phyloP scores from a whole-genome alignment of 2,329 filamentous ascomycete species.

The Metarhizium album region DNA sequence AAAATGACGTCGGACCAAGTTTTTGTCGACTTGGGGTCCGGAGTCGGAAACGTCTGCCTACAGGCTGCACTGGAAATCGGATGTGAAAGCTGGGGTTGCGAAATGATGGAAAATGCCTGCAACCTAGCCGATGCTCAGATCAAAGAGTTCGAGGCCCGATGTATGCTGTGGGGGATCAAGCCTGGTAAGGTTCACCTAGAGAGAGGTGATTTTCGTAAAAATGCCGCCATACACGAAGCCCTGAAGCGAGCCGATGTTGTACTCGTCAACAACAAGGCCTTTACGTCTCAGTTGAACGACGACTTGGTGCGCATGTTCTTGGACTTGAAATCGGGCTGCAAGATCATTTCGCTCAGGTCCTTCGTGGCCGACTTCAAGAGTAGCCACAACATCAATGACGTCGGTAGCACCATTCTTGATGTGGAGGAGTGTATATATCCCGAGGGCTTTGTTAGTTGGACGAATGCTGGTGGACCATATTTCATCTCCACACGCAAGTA shows the following conservation, averaged over 20 bases:
- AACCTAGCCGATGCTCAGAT: slow-evolving; percentile 71
- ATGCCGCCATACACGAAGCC: slow-evolving; percentile 56
- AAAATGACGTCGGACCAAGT: slow-evolving; percentile 71
- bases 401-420: slow-evolving; percentile 69
- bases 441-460: slow-evolving; percentile 84
- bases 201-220: slow-evolving; percentile 73
- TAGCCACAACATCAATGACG: slow-evolving; percentile 65
- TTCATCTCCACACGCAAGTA: slow-evolving; percentile 76
- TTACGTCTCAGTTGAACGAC: slow-evolving; percentile 78
- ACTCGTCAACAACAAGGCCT: slow-evolving; percentile 96
- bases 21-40: slow-evolving; percentile 91
- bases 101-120: slow-evolving; percentile 89
- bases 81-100: slow-evolving; percentile 91
- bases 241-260: slow-evolving; percentile 87
- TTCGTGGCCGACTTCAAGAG: slow-evolving; percentile 77
- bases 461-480: slow-evolving; percentile 70
- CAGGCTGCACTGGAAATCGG: slow-evolving; percentile 90
- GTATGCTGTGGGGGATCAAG: slow-evolving; percentile 77
- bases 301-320: slow-evolving; percentile 80
- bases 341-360: slow-evolving; percentile 82
- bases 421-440: slow-evolving; percentile 54
- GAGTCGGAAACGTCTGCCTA: slow-evolving; percentile 89
- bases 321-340: slow-evolving; percentile 82
- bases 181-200: slow-evolving; percentile 72
- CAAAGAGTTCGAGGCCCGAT: slow-evolving; percentile 73